Evolutionary conservation across 805 yeast species (phyloP).

Genomic region (Monosporozyma solicola): DNA sequence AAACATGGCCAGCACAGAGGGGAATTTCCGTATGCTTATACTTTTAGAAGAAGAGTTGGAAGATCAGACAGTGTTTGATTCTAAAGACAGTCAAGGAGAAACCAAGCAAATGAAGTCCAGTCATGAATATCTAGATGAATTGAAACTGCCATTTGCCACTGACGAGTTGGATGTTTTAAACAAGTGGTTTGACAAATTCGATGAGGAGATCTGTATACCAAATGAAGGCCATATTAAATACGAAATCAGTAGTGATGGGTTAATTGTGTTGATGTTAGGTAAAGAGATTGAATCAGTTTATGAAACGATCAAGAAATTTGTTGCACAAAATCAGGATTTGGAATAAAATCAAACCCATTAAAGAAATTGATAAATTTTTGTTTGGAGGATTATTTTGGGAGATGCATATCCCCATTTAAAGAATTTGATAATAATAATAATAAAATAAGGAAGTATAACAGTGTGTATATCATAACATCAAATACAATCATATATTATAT

Average conservation of each 20-base stretch:
- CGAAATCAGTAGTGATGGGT: conserved; percentile 32
- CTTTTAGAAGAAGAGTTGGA: conserved; percentile 23
- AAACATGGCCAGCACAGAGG: conserved; percentile 7
- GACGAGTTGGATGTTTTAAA: conserved; percentile 28
- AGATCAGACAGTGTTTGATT: conserved; percentile 6
- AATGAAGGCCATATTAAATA: conserved; percentile 32
- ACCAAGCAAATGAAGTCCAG: conserved; percentile 13
- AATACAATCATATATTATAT: neutral
- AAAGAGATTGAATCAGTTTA: conserved; percentile 22
- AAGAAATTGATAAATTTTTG: neutral
- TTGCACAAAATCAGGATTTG: conserved; percentile 10
- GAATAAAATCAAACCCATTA: neutral
- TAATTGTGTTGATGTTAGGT: conserved; percentile 27
- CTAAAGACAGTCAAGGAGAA: neutral
- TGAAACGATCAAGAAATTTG: conserved; percentile 23
- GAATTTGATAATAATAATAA: neutral
- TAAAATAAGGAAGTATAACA: neutral
- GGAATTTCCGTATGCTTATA: conserved; percentile 24
- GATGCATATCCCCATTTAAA: neutral
- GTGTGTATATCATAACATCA: neutral
- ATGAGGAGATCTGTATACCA: conserved; percentile 30
- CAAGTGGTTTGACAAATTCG: conserved; percentile 31
- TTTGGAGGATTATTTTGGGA: neutral
- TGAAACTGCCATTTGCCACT: conserved; percentile 22
- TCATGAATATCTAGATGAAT: conserved; percentile 29